Evolutionary conservation across 2,329 filamentous ascomycete genomes (phyloP), one percentile per base, ranked within the genome.

Genomic region (Fusarium pseudoanthophilum): DNA sequence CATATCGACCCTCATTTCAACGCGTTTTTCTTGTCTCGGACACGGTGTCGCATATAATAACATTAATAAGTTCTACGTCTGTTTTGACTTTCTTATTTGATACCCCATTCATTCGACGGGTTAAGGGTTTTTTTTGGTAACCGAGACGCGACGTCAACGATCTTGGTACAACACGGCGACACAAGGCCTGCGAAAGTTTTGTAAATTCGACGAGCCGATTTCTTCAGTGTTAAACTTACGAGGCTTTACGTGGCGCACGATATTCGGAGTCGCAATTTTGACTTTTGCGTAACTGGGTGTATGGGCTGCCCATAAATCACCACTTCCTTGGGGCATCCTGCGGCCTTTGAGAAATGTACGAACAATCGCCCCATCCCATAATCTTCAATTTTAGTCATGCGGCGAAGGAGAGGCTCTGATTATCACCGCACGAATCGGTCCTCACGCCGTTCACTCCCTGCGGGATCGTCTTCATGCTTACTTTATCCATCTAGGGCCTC

Each of bases 401-500:
- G 40, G 15, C 46, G n/a, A 30, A 59, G 36, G 28, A 43, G n/a
- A 9, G 11, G 30, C 30, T 24, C 36, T 34, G 24, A 28, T 39
- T 14, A 42, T 18, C 30, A 42, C 40, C 36, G 28, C 37, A 14
- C 15, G 26, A 46, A 16, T 36, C 30, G 40, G 24, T 43, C 40
- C 36, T 48, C 21, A 53, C 24, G 37, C 39, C 58, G 46, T 43
- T 59, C 62, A 42, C 28, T 36, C 14, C 21, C n/a, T 51, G 40
- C 40, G 16, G 30, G 39, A 56, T 24, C 39, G 30, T 40, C 43
- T 34, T 43, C 59, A 52, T 72, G 43, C 68, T 74, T 46, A 74
- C 69, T 63, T 37, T 42, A 21, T 65, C 24, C 83, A 76, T 87
- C 84, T 71, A 85, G 88, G 84, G 89, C 90, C 79, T 82, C 88